Evolutionary conservation across 352 stramenopile species (phyloP), one percentile per base, ranked within the genome.

Genomic region (Pythium plurisporium): DNA sequence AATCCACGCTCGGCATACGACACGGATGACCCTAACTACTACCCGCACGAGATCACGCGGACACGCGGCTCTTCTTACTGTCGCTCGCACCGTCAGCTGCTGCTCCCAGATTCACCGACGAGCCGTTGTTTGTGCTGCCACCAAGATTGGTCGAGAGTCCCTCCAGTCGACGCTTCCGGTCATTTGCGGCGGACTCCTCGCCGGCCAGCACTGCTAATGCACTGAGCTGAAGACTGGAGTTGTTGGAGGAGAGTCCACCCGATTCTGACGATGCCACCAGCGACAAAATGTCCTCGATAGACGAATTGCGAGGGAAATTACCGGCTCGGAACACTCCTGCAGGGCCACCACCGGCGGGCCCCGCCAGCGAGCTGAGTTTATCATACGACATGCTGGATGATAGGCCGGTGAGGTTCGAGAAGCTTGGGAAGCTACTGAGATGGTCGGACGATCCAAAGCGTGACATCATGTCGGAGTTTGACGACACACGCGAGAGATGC

Each of bases 261-360:
- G 70, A 78, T 65, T 91, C 81, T 3, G 81, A 91, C 30, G 79
- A 89, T 19, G 83, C 83, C 38, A 94, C 82, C 1, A 94, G 70
- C 51, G 84, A 94, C 44, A 94, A 55, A 63, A 94, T 94, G 53
- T 94, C 84, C 55, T 94, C 84, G 38, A 94, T 91, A 14, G 84
- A 94, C 20, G 84, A 94, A 64, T 93, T 93, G 27, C 82, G 82
- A 15, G 82, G 82, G 48, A 93, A 89, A 5, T 82, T 56, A 72
- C 51, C 45, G 12, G 12, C 52, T 5, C 50, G 46, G 27, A 62
- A 55, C 1, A 33, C 45, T 2, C 45, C 53, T 6, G 42, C 49
- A 20, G 14, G 5, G 46, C 41, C 33, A 23, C 25, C 36, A 23
- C 27, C 41, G 50, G 27, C 48, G 17, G 30, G 22, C 5, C 34